These are phyloP conservation scores for Xylaria venustula DNA, from an alignment of 495 filamentous ascomycete genomes.

Conservation along the genomic window DNA sequence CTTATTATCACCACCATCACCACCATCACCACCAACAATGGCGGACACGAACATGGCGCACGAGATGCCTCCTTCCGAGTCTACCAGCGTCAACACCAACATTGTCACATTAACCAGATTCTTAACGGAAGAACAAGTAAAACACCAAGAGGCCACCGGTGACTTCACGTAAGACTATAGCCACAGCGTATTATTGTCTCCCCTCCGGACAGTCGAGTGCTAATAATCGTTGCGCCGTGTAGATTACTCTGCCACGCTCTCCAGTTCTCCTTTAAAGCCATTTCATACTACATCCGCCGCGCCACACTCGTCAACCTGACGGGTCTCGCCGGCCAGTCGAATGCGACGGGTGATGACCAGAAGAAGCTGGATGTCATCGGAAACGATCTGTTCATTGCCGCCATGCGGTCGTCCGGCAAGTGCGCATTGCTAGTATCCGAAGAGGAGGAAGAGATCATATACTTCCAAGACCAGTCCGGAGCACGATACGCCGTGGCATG, in stretches of 20 bases:
- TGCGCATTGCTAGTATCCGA: slow-evolving; percentile 90
- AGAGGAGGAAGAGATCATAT: slow-evolving; percentile 89
- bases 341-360: slow-evolving; percentile 95
- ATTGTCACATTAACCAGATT: slow-evolving; percentile 94
- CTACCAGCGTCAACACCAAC: slow-evolving; percentile 84
- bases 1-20: too few species aligned
- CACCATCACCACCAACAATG: too few species aligned
- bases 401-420: slow-evolving; percentile 89
- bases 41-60: slow-evolving; percentile 18
- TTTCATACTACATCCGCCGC: slow-evolving; percentile 98
- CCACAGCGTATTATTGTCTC: neutral
- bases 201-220: neutral
- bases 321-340: slow-evolving; percentile 90
- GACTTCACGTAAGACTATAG: slow-evolving; percentile 81
- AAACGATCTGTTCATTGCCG: slow-evolving; percentile 93
- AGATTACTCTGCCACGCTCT: slow-evolving; percentile 95
- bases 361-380: slow-evolving; percentile 99
- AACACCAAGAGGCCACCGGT: slow-evolving; percentile 91
- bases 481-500: slow-evolving; percentile 95
- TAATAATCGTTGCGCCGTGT: slow-evolving; percentile 4
- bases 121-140: slow-evolving; percentile 91
- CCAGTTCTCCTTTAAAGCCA: slow-evolving; percentile 99
- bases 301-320: slow-evolving; percentile 96
- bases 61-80: slow-evolving; percentile 43
- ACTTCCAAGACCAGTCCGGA: slow-evolving; percentile 73